Evolutionary conservation across 768 basidiomycete species (phyloP).

Genomic region (Hemileccinum rubropunctum): DNA sequence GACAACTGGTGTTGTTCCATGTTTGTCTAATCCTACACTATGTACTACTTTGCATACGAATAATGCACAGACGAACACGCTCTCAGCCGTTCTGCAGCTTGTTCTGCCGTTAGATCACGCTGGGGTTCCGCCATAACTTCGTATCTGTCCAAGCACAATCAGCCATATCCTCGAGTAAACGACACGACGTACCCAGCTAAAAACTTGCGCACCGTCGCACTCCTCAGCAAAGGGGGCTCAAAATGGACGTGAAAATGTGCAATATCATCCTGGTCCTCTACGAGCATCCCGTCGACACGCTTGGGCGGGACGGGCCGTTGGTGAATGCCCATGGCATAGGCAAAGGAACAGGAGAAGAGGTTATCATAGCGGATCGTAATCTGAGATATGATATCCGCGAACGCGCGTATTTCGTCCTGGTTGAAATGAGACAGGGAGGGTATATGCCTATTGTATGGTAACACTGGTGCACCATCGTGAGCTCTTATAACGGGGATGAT

Average conservation of each 20-base stretch:
- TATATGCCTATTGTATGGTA: slow-evolving; percentile 78
- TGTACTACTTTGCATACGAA: neutral
- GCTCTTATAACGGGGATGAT: slow-evolving; percentile 3
- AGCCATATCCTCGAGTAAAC: neutral
- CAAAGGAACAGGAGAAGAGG: slow-evolving; percentile 82
- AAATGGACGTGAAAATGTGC: slow-evolving; percentile 90
- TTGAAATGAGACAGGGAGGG: slow-evolving; percentile 63
- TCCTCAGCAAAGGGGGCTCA: slow-evolving; percentile 78
- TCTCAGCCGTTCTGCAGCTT: slow-evolving; percentile 70
- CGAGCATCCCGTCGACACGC: slow-evolving; percentile 22
- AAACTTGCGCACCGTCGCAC: slow-evolving; percentile 83
- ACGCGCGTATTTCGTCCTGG: slow-evolving; percentile 54
- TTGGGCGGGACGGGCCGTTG: slow-evolving; percentile 64
- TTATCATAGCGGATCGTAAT: slow-evolving; percentile 74
- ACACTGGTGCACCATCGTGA: slow-evolving; percentile 41
- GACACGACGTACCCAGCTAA: slow-evolving; percentile 67
- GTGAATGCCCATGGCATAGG: slow-evolving; percentile 94
- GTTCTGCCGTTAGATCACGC: slow-evolving; percentile 86
- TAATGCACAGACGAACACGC: slow-evolving; percentile 62
- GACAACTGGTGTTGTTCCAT: slow-evolving; percentile 13
- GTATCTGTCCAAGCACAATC: slow-evolving; percentile 46
- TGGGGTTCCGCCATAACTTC: slow-evolving; percentile 91
- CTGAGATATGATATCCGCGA: slow-evolving; percentile 65
- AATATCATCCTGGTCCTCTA: slow-evolving; percentile 46
- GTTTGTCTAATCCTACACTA: slow-evolving; percentile 6